Evolutionary conservation across 495 filamentous ascomycete species (phyloP), one percentile per base, ranked within the genome.

Genomic region (Penicillium longicatenatum): DNA sequence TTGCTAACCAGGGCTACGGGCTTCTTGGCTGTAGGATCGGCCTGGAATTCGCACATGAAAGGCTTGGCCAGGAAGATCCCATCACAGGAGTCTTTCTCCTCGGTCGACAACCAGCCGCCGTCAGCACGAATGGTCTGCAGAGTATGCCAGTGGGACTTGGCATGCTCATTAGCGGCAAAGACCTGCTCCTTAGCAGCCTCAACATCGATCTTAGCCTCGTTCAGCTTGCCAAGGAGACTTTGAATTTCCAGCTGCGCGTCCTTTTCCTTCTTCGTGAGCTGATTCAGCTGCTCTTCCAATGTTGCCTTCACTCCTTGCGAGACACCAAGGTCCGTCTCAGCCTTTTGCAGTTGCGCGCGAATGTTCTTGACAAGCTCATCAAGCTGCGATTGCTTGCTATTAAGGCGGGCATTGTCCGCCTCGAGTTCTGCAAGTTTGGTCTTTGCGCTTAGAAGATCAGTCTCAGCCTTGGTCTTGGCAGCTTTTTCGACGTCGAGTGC

Each of bases 61-160:
- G 2, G 2, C 3, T 6, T 26, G 6, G 6, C 24, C 24, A 26
- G 24, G 24, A 26, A 6, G 24, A 6, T 26, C 24, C 2, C 6
- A 26, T 47, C 44, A 26, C 42, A 48, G 16, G 2, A 2, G 19
- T 49, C 11, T 16, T 24, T 43, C 17, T 30, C 20, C 29, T 19
- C 31, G 4, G 33, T 54, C 26, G 29, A 39, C 47, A 37, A 14
- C 55, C 55, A 57, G 35, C 47, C 24, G 30, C 47, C 55, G 11
- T 51, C 54, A 12, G 20, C 45, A 26, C 54, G 54, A 31, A 57
- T 57, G 16, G 26, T 43, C 33, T 57, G 10, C 6, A 57, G 46
- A 57, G 14, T 31, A 6, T 50, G 35, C 54, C 54, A 57, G 54
- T 57, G 54, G 11, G 5, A 1, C 12, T 50, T 57, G 30, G 54